Evolutionary conservation across 2,329 filamentous ascomycete species (phyloP), one percentile per base, ranked within the genome.

Genomic region (Colletotrichum lupini): DNA sequence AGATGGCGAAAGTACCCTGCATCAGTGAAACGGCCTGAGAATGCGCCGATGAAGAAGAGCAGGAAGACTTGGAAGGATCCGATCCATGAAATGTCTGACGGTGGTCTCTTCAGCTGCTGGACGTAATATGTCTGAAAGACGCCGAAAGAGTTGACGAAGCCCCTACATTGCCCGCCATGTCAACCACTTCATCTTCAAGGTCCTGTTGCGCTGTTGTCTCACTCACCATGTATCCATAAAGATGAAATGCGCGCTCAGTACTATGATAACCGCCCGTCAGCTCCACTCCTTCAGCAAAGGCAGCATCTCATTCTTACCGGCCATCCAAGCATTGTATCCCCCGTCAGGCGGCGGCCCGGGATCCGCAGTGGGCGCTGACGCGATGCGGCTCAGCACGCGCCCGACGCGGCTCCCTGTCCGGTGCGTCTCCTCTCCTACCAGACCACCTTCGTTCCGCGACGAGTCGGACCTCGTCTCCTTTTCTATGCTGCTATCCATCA

Each of bases 81-180:
- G 32, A 86, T 85, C 83, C 84, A 85, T 3, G 84, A 84, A 35
- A 87, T 84, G 6, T 80, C 77, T 0, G 83, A 84, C 1, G 81
- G 79, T 0, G 80, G 75, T 28, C 80, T 77, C 5, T 77, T 68
- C 3, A 85, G 76, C 2, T 76, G 79, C 28, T 80, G 73, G 1
- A 79, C 82, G 74, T 87, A 87, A 74, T 87, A 86, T 19, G 83
- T 80, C 68, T 87, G 85, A 67, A 86, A 87, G 8, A 83, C 81
- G 3, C 85, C 85, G 69, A 84, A 85, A 16, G 81, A 83, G 71
- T 86, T 86, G 32, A 85, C 80, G 55, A 86, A 83, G n/a, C 85
- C 85, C 84, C 84, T 72, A 6, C 22, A 22, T 30, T 11, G 12
- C 22, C 22, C 4, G 22, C 56, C 24, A 49, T 49, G 42, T 49